A percentile compares a stretch with the other conserved stretches of the same genome.
phyloP scores from a whole-genome alignment of 176 grass and related monocot genomes.

The Carex parvula region DNA sequence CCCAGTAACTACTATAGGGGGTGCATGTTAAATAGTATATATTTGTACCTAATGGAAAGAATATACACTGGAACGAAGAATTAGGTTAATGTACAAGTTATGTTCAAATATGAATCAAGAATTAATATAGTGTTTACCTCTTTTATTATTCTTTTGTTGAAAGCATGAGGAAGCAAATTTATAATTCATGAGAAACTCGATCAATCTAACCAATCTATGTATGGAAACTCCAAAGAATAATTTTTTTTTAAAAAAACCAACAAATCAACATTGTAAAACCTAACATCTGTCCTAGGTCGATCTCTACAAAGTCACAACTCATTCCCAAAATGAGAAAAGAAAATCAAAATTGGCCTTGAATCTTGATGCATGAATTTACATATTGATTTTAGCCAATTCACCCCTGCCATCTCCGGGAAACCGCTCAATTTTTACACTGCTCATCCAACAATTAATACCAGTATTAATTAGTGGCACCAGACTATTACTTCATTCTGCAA shows the following conservation, averaged over 20 bases:
- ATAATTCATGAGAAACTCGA: neutral
- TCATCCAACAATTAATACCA: neutral
- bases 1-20: neutral
- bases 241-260: neutral
- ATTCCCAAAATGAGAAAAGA: neutral
- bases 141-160: neutral
- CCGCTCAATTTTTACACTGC: neutral
- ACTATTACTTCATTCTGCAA: neutral
- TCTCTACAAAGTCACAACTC: slow-evolving; percentile 3
- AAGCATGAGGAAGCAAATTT: neutral
- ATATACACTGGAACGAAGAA: neutral
- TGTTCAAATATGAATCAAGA: neutral
- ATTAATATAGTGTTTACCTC: neutral
- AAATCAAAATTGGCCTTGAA: neutral
- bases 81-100: neutral
- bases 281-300: neutral
- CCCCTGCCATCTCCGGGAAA: neutral
- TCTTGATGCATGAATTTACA: neutral
- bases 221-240: neutral
- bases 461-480: slow-evolving; percentile 4
- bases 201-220: neutral
- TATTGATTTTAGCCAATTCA: neutral
- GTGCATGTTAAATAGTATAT: neutral
- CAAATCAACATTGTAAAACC: neutral
- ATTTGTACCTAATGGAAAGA: neutral